phyloP scores from a whole-genome alignment of 352 stramenopile genomes.

The Pythium plurisporium region DNA sequence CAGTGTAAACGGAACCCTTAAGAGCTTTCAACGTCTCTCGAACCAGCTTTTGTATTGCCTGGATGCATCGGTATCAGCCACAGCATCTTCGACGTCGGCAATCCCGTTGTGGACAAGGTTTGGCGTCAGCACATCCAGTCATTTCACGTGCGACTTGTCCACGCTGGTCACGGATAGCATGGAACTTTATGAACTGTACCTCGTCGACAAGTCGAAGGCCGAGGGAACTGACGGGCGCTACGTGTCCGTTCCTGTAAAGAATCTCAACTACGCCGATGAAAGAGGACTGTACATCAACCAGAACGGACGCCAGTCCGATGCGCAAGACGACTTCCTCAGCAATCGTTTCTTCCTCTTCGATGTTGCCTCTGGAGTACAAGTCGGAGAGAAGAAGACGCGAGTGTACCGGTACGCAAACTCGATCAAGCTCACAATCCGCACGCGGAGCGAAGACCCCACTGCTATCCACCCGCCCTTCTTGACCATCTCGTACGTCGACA shows the following conservation, averaged over 20 bases:
- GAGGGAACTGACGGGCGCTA: constrained; percentile 47
- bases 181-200: constrained; percentile 88
- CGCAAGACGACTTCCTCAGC: constrained; percentile 79
- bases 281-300: constrained; percentile 69
- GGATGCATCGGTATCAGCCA: constrained; percentile 15
- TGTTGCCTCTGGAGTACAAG: constrained; percentile 52
- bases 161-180: constrained; percentile 38
- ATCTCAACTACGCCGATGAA: constrained; percentile 74
- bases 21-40: constrained; percentile 56
- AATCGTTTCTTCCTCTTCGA: constrained; percentile 93
- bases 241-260: constrained; percentile 86
- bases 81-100: constrained; percentile 10
- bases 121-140: constrained; percentile 46
- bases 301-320: constrained; percentile 53
- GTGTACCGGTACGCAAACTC: constrained; percentile 68
- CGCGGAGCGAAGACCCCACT: constrained; percentile 37
- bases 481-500: constrained; percentile 76
- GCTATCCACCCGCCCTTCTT: constrained; percentile 69
- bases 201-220: constrained; percentile 76
- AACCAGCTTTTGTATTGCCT: constrained; percentile 84
- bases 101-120: constrained; percentile 76
- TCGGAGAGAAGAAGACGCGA: constrained; percentile 38
- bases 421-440: constrained; percentile 64
- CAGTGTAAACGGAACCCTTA: constrained; percentile 84
- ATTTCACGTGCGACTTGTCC: constrained; percentile 71